Conservation (phyloP, 116 monocot genomes). For the Dioscorea cayenensis region DNA sequence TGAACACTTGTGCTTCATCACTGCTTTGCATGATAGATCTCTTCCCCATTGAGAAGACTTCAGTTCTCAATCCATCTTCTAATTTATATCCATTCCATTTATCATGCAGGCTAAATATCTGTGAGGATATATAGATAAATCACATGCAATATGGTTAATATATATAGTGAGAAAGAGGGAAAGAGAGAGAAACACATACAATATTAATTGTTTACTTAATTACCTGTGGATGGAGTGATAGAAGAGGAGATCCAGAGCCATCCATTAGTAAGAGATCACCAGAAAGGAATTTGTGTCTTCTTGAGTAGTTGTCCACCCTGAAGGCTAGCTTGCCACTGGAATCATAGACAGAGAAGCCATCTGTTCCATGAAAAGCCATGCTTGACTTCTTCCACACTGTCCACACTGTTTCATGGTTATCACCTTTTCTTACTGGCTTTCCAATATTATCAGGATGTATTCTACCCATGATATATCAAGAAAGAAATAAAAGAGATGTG, state of each 20-base stretch:
- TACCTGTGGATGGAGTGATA: constrained; percentile 66
- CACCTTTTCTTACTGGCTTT: neutral
- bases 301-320: constrained; percentile 90
- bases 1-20: constrained; percentile 48
- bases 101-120: constrained; percentile 67
- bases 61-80: constrained; percentile 10
- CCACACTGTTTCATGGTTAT: constrained; percentile 21
- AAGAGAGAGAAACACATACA: too few species aligned
- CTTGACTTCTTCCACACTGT: constrained; percentile 96
- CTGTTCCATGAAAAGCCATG: constrained; percentile 84
- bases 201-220: too few species aligned
- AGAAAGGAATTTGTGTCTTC: constrained; percentile 32
- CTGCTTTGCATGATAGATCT: constrained; percentile 35
- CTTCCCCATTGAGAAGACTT: constrained; percentile 51
- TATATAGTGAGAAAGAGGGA: too few species aligned
- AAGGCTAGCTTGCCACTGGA: constrained; percentile 60
- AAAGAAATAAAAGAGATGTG: neutral
- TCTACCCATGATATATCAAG: constrained; percentile 16
- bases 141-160: too few species aligned
- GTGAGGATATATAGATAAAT: neutral
- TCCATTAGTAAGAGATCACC: constrained; percentile 70
- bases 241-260: constrained; percentile 39
- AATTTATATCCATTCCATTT: constrained; percentile 56
- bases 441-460: constrained; percentile 31
- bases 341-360: constrained; percentile 80